Evolutionary conservation across 495 filamentous ascomycete genomes (phyloP), one percentile per base, ranked within the genome.

Genomic region (Neurospora sp.): DNA sequence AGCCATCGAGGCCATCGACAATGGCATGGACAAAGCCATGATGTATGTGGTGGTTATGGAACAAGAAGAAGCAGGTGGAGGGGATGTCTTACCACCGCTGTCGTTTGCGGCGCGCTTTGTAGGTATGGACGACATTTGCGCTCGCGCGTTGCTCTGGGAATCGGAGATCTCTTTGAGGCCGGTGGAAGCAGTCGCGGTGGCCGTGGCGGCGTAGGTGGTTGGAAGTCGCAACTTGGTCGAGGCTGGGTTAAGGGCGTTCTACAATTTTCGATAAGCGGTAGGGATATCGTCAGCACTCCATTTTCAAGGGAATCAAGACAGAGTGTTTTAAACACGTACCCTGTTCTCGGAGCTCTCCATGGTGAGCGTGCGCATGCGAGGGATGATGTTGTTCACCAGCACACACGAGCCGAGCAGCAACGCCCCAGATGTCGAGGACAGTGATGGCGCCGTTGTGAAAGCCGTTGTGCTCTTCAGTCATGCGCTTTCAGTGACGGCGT

Each of bases 101-200:
- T 84, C 84, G 73, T 79, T 72, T 38, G 79, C 74, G 4, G 79
- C 78, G 20, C 85, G 83, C 76, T 86, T 86, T 46, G 77, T 69
- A 3, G 85, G 86, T 37, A 90, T 88, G 44, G 85, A 83, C 73
- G 85, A 81, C 39, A 85, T 79, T 37, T 86, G 85, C 16, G 88
- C 86, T 74, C 92, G 90, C 73, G 89, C 84, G 82, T 96, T 96
- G 74, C 84, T 89, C 72, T 89, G 85, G 5, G 92, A 92, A 5
- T 89, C 85, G 72, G 88, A 81, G 69, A 83, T 82, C 75, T 86
- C 83, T 69, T 82, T 76, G 27, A 85, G 78, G 16, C 76, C 79
- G 62, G 41, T 74, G 18, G 42, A 38, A 11, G 75, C 8, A 18
- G 72, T 54, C 39, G 37, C 62, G 31, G 41, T 11, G 20, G 73